These are phyloP conservation scores for Verruconis gallopava DNA, from an alignment of 2,329 filamentous ascomycete species.

Conservation along the genomic window DNA sequence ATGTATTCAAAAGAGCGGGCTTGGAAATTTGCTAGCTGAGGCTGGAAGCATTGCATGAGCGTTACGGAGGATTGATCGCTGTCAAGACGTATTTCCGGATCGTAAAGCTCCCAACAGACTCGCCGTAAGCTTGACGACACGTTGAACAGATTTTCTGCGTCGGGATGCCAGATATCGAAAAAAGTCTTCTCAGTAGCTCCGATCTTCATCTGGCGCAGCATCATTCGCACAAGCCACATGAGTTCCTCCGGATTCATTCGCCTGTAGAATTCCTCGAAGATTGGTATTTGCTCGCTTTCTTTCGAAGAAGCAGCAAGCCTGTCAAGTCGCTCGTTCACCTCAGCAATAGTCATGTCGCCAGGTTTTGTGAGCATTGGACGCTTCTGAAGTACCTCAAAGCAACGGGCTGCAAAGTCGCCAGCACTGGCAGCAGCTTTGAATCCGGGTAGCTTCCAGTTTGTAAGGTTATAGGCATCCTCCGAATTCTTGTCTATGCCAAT, in stretches of 20 bases:
- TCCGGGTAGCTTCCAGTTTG: constrained; percentile 87
- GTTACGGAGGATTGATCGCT: constrained; percentile 61
- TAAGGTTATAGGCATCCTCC: constrained; percentile 70
- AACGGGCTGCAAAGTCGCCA: constrained; percentile 85
- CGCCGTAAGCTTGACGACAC: constrained; percentile 80
- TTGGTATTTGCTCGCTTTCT: constrained; percentile 70
- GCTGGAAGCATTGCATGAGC: constrained; percentile 92
- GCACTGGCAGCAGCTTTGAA: constrained; percentile 53
- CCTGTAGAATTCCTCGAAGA: constrained; percentile 74
- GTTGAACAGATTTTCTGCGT: constrained; percentile 52
- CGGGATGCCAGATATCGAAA: constrained; percentile 50
- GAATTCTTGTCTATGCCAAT: constrained; percentile 86
- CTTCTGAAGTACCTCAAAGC: constrained; percentile 75
- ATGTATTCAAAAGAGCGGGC: constrained; percentile 71
- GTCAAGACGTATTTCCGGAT: constrained; percentile 59
- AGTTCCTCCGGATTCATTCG: constrained; percentile 89
- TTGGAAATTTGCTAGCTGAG: constrained; percentile 87
- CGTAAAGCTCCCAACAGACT: constrained; percentile 86
- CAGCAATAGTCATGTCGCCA: constrained; percentile 71
- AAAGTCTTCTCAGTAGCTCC: constrained; percentile 76
- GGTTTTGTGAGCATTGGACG: constrained; percentile 60
- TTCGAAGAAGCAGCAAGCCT: constrained; percentile 59
- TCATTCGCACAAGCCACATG: constrained; percentile 88
- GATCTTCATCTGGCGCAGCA: constrained; percentile 66
- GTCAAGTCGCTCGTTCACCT: constrained; percentile 81